Evolutionary conservation across 441 rosid species (phyloP), one percentile per base, ranked within the genome.

Genomic region (Adansonia madagascariensis): DNA sequence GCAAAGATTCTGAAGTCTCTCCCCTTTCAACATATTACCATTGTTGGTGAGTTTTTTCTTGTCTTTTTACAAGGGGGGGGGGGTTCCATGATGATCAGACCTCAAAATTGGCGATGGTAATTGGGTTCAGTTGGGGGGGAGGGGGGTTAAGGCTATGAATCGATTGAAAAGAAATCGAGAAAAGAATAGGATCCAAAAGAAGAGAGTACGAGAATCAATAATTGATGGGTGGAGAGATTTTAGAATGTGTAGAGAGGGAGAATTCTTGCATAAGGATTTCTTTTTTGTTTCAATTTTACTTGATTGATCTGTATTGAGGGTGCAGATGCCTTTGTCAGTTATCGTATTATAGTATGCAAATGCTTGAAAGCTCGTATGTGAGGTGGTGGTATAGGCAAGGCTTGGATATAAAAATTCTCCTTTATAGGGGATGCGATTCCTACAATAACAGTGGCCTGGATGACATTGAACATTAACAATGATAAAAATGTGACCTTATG

Each of bases 201-300:
- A 64, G n/a, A 6, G 4, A 4, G 4, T 7, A 3, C 52, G 71
- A 71, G 72, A 55, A 76, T 76, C 79, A 80, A 76, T 80, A 44
- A 77, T 76, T 56, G 76, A 67, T 70, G 10, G 52, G 60, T 10
- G 44, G 53, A 20, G 55, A 9, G 35, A 41, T 52, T 50, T 8
- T 71, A 50, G 10, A 18, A 41, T 73, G 46, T 24, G 64, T 24
- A 60, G 24, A 24, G n/a, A 47, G 31, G 17, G 69, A 71, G 77
- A 76, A 62, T 18, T 71, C 15, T 43, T 46, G 53, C 73, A 3
- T 12, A 55, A 80, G 15, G 72, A 72, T 76, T 20, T 20, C 22
- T 57, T 8, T 0, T 8, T 17, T 11, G 71, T 71, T 64, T 70
- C 55, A 17, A 53, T 22, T 62, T 15, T 22, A 76, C 77, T 56